These are phyloP conservation scores for Pleochaeta shiraiana DNA, from an alignment of 2,329 filamentous ascomycete species.

Conservation along the genomic window DNA sequence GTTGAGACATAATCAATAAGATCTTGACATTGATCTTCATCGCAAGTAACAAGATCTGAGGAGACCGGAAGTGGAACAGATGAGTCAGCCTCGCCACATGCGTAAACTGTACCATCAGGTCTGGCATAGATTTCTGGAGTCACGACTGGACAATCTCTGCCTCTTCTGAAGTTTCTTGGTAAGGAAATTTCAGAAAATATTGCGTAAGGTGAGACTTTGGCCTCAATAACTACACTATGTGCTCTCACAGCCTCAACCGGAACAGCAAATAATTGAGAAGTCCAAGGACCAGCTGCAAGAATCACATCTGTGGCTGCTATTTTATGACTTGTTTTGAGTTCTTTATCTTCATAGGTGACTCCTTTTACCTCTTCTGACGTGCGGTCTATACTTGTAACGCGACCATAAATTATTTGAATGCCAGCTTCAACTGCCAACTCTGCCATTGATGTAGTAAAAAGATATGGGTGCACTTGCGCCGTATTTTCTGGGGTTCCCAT, in stretches of 20 bases:
- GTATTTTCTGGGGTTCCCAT: slow-evolving; percentile 71
- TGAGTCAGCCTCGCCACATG: slow-evolving; percentile 72
- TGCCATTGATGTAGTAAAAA: slow-evolving; percentile 75
- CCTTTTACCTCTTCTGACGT: slow-evolving; percentile 40
- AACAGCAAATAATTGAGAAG: slow-evolving; percentile 33
- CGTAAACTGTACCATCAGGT: slow-evolving; percentile 76
- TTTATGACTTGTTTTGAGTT: slow-evolving; percentile 24
- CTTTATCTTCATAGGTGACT: slow-evolving; percentile 38
- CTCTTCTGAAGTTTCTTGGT: slow-evolving; percentile 31
- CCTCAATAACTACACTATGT: slow-evolving; percentile 42
- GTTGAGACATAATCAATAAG: slow-evolving; percentile 56
- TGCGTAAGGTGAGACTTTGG: slow-evolving; percentile 47
- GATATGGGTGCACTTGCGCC: slow-evolving; percentile 80
- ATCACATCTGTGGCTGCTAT: slow-evolving; percentile 28
- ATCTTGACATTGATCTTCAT: slow-evolving; percentile 60
- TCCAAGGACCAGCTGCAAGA: slow-evolving; percentile 35
- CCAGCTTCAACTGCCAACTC: slow-evolving; percentile 49
- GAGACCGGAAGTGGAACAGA: slow-evolving; percentile 51
- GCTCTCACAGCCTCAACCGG: slow-evolving; percentile 37
- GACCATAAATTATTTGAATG: slow-evolving; percentile 41
- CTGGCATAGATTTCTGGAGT: slow-evolving; percentile 88
- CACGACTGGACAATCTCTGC: slow-evolving; percentile 37
- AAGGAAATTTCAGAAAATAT: slow-evolving; percentile 75
- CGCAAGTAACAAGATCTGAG: slow-evolving; percentile 53
- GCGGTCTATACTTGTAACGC: slow-evolving; percentile 45